Evolutionary conservation across 2,329 filamentous ascomycete genomes (phyloP).

Genomic region (Epichloe coenophiala): DNA sequence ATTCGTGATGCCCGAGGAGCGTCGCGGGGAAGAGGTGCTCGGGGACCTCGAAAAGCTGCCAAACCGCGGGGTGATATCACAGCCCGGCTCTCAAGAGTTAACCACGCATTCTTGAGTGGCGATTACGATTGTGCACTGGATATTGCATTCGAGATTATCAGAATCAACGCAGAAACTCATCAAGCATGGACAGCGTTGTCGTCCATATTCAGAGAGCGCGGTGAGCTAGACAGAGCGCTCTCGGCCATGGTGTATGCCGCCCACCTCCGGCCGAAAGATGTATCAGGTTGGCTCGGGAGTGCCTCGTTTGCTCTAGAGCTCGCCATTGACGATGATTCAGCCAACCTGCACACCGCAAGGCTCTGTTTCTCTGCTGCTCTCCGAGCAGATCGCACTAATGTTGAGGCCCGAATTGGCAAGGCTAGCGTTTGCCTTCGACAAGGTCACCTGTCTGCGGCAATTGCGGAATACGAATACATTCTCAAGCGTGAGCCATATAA

Average conservation of each 20-base stretch:
- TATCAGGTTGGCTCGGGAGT: constrained; percentile 44
- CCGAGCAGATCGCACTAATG: constrained; percentile 40
- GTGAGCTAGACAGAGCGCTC: constrained; percentile 41
- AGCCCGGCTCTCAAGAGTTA: constrained; percentile 50
- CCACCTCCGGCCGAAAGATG: constrained; percentile 47
- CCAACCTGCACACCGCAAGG: constrained; percentile 39
- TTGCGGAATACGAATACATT: constrained; percentile 42
- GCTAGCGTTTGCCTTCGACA: constrained; percentile 43
- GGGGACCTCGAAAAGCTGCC: constrained; percentile 44
- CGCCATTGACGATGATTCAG: constrained; percentile 30
- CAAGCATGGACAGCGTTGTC: constrained; percentile 51
- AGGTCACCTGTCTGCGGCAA: constrained; percentile 38
- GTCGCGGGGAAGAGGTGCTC: constrained; percentile 16
- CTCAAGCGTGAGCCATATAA: constrained; percentile 39
- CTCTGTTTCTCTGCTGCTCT: constrained; percentile 48
- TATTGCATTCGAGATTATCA: constrained; percentile 48
- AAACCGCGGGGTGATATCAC: constrained; percentile 65
- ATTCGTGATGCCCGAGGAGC: constrained; percentile 10
- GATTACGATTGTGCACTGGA: constrained; percentile 47
- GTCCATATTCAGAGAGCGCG: constrained; percentile 47
- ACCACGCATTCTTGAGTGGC: constrained; percentile 49
- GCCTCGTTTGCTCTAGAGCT: constrained; percentile 43
- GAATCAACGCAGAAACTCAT: constrained; percentile 54
- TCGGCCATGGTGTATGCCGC: constrained; percentile 48
- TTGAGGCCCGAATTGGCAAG: constrained; percentile 45